Base-by-base conservation (phyloP, 768 basidiomycete species). In the Clathrus columnatus region DNA sequence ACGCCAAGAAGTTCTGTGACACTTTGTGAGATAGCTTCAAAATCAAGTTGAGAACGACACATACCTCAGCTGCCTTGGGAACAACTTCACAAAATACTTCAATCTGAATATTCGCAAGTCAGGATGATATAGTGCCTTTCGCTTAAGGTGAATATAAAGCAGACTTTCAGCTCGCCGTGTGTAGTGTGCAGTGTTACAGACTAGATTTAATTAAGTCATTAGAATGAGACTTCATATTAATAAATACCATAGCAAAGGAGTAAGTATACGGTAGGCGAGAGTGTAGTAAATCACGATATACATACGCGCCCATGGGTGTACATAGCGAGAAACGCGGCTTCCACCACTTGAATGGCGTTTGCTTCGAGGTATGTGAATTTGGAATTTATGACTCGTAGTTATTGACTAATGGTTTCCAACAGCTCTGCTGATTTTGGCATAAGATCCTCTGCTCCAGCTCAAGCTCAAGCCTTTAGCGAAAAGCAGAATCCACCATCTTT, bases 81-180 rank as follows among this genome's bases (percentile, higher is more conserved):
- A 92, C 88, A 5, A 95, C 85, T 70, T 99, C 96, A 68, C 96
- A 98, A 72, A 98, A 98, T 11, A 99, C 67, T 70, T 99, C 96
- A 59, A 98, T 83, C 93, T 97, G 66, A 26, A 26, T 53, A n/a
- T 44, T 24, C 14, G 4, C 1, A 1, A 24, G 16, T n/a, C 1
- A 51, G 48, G 32, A 45, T 53, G 41, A 27, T 11, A 10, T 45
- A 4, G 42, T 45, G 29, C 44, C 42, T 8, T 5, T 7, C n/a
- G 30, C 41, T 27, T 46, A 50, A 28, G 21, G 20, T 45, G 41
- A 43, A 51, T 51, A 20, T 27, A 26, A 32, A 17, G 52, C 70
- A 48, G 63, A 90, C 92, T 82, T 97, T 98, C 70, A 98, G 76
- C 58, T 98, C 95, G 17, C 94, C 94, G 63, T 85, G 85, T n/a